Conservation (phyloP, 352 stramenopile species). For the Phytophthora colocasiae region DNA sequence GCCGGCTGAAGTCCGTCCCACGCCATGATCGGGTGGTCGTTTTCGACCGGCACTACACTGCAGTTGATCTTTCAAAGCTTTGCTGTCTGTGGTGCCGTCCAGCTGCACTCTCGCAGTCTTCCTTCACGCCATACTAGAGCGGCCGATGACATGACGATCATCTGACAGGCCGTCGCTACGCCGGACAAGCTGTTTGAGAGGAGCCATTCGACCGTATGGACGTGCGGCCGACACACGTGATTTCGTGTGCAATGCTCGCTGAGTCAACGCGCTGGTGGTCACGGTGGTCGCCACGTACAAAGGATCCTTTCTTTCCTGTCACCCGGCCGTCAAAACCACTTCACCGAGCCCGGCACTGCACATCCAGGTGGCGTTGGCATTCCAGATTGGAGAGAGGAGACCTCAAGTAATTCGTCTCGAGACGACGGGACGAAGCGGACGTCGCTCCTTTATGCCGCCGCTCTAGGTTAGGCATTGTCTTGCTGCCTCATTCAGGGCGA, state of each 20-base stretch:
- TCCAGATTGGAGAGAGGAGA: conserved; percentile 2
- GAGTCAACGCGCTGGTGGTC: conserved; percentile 17
- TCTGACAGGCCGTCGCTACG: conserved; percentile 12
- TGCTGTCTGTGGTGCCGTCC: conserved; percentile 2
- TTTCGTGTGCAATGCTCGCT: conserved; percentile 14
- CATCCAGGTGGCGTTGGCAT: conserved; percentile 26
- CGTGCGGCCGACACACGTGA: background rate
- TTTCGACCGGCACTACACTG: background rate
- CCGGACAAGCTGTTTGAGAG: conserved; percentile 24
- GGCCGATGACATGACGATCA: conserved; percentile 12
- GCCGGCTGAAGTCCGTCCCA: conserved; percentile 3
- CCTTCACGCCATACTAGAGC: conserved; percentile 1
- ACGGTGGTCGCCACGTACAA: background rate
- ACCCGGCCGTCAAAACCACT: conserved; percentile 14
- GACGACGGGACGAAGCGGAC: conserved; percentile 32
- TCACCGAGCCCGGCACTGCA: conserved; percentile 14
- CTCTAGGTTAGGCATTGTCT: background rate
- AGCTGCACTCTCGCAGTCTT: conserved; percentile 15
- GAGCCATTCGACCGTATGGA: conserved; percentile 18
- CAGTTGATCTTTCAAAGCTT: background rate
- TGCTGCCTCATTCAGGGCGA: conserved; percentile 15
- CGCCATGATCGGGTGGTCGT: conserved; percentile 3
- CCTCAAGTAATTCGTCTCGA: conserved; percentile 23
- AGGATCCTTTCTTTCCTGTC: conserved; percentile 17
- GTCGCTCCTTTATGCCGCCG: conserved; percentile 22